phyloP scores from a whole-genome alignment of 106 monocot genomes.

The Dactylorhiza incarnata region DNA sequence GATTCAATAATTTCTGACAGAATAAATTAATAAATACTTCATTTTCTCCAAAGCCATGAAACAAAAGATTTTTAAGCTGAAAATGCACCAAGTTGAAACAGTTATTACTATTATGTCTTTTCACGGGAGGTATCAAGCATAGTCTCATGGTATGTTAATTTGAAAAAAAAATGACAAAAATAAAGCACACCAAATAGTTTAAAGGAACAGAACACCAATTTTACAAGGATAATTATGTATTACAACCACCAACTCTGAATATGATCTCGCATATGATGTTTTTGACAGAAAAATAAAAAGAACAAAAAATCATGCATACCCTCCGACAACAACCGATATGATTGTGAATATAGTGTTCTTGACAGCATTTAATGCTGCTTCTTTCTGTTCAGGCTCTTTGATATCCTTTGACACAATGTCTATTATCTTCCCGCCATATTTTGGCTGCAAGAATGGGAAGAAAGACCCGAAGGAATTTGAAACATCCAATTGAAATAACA shows the following conservation, averaged over 20 bases:
- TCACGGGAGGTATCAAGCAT: background rate
- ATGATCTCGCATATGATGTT: background rate
- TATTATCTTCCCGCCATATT: slow-evolving; percentile 75
- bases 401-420: slow-evolving; percentile 68
- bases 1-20: background rate
- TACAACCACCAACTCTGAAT: background rate
- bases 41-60: background rate
- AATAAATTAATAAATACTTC: background rate
- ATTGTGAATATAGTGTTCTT: slow-evolving; percentile 45
- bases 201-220: background rate
- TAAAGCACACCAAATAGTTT: background rate
- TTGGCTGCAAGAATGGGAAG: slow-evolving; percentile 43
- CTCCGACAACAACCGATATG: slow-evolving; percentile 49
- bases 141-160: background rate
- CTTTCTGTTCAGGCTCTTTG: slow-evolving; percentile 45
- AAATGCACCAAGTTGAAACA: background rate
- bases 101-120: background rate
- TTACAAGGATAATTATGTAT: background rate
- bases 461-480: background rate
- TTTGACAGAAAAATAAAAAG: slow-evolving; percentile 1
- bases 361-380: slow-evolving; percentile 51
- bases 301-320: slow-evolving; percentile 25
- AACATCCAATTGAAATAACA: background rate
- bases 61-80: background rate
- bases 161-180: background rate